These are phyloP conservation scores for Vachellia pachyceras DNA, from an alignment of 306 rosid genomes.

Conservation along the genomic window DNA sequence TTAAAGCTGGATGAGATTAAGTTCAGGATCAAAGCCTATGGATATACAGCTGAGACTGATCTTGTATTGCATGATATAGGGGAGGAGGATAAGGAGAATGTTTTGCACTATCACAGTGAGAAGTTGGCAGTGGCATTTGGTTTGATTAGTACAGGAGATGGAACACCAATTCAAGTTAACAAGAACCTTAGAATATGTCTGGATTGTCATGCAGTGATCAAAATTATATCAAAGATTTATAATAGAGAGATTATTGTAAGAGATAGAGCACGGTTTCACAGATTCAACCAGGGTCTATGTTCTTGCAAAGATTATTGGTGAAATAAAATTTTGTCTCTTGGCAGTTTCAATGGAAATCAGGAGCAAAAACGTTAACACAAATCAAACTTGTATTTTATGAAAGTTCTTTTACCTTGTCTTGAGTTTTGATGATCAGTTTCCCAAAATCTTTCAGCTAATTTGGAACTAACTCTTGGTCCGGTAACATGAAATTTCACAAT, in stretches of 20 bases:
- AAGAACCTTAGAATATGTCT: conserved; percentile 89
- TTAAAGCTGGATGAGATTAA: conserved; percentile 83
- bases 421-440: neutral
- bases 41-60: conserved; percentile 70
- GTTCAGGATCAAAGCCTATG: conserved; percentile 60
- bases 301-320: conserved; percentile 95
- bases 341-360: neutral
- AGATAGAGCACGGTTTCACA: conserved; percentile 87
- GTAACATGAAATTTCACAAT: neutral
- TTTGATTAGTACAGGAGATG: conserved; percentile 70
- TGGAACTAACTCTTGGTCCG: conserved; percentile 1
- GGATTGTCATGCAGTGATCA: conserved; percentile 81
- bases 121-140: conserved; percentile 91
- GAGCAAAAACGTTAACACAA: neutral
- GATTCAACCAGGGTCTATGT: conserved; percentile 75
- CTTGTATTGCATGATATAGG: conserved; percentile 92
- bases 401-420: neutral
- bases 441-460: conserved; percentile 18
- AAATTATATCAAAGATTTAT: conserved; percentile 66
- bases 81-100: conserved; percentile 92
- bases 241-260: conserved; percentile 79
- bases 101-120: conserved; percentile 77
- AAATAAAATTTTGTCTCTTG: conserved; percentile 10
- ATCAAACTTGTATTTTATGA: neutral
- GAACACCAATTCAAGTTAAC: conserved; percentile 74